phyloP scores from a whole-genome alignment of 139 green algal genomes.

The Micractinium sp. region DNA sequence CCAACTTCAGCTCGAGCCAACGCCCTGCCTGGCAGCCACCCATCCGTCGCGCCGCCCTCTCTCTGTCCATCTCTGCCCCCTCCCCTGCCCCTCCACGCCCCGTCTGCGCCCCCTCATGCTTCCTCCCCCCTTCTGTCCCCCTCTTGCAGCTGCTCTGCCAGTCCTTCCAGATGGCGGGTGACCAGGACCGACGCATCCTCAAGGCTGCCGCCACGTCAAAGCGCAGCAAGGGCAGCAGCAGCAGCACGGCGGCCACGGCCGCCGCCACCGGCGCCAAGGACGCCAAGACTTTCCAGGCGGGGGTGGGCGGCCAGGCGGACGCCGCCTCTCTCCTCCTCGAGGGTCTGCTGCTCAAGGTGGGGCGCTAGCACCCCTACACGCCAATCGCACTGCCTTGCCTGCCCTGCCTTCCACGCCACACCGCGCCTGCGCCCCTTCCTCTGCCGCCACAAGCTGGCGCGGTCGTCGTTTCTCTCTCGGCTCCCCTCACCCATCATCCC shows the following conservation, averaged over 20 bases:
- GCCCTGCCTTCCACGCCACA: background rate
- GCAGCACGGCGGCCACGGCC: background rate
- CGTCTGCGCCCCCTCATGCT: background rate
- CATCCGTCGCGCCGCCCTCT: no score
- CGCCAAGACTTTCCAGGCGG: conserved; percentile 26
- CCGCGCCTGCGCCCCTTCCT: background rate
- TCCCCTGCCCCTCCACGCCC: background rate
- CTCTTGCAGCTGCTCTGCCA: conserved; percentile 20
- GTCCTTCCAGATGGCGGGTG: conserved; percentile 18
- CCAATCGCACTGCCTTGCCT: no score
- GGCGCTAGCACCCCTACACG: no score
- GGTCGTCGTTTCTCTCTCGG: no score
- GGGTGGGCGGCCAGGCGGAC: conserved; percentile 27
- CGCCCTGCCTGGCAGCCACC: no score
- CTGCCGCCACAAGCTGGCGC: no score
- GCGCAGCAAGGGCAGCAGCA: conserved; percentile 17
- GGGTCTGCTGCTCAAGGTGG: conserved; percentile 31
- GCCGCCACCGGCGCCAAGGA: conserved; percentile 16
- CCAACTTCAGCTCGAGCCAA: no score
- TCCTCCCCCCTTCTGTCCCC: background rate
- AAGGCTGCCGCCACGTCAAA: conserved; percentile 26
- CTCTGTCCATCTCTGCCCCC: no score
- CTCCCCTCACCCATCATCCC: background rate
- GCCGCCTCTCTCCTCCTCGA: conserved; percentile 22
- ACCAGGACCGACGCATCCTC: conserved; percentile 26